phyloP scores from a whole-genome alignment of 164 flowering plant genomes.

The Aristolochia contorta region DNA sequence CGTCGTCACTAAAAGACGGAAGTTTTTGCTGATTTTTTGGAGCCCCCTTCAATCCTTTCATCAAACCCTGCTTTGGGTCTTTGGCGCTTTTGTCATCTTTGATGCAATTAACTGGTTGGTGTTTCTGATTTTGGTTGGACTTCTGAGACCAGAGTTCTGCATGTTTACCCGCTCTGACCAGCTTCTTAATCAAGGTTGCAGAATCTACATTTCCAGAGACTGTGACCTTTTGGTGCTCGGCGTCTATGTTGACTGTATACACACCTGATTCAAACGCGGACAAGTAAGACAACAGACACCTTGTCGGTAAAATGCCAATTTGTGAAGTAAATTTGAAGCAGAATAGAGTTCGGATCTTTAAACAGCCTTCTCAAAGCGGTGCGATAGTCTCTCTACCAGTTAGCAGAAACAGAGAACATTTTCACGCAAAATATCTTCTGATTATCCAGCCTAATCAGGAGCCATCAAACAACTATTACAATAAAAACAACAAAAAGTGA shows the following conservation, averaged over 20 bases:
- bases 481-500: no score
- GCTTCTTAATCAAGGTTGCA: conserved; percentile 52
- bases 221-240: conserved; percentile 67
- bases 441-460: no score
- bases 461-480: no score
- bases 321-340: no score
- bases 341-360: no score
- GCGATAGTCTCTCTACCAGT: no score
- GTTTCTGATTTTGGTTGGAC: conserved; percentile 41
- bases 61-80: conserved; percentile 27
- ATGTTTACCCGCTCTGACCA: conserved; percentile 57
- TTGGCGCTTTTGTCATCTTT: conserved; percentile 31
- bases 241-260: conserved; percentile 51
- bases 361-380: no score
- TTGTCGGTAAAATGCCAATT: background rate
- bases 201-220: conserved; percentile 70
- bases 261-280: conserved; percentile 41
- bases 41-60: conserved; percentile 38
- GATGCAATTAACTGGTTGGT: conserved; percentile 17
- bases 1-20: conserved; percentile 25
- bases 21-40: conserved; percentile 28
- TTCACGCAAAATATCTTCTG: no score
- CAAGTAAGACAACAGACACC: background rate
- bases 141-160: conserved; percentile 67
- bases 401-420: no score